A percentile compares a stretch with the other conserved stretches of the same genome.
phyloP scores from a whole-genome alignment of 208 protist genomes.

The Jaenimonas drosophilae region DNA sequence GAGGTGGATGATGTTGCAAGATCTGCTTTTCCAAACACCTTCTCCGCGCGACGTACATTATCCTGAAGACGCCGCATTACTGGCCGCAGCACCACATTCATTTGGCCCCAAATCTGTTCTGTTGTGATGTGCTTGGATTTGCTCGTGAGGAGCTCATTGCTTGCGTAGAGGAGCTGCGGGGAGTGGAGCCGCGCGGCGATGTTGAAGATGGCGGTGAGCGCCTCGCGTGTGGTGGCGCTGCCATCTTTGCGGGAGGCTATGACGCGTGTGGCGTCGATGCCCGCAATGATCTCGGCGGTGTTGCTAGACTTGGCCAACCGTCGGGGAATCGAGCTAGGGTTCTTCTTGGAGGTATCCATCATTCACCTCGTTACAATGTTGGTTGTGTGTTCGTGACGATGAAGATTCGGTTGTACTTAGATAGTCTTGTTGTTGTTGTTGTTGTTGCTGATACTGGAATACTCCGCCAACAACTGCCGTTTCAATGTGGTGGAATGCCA shows the following conservation, averaged over 20 bases:
- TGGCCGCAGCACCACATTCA: constrained; percentile 66
- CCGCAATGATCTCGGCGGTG: too few relatives aligned
- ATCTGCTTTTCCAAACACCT: constrained; percentile 13
- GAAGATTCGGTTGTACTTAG: too few relatives aligned
- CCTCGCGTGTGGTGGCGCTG: constrained; percentile 28
- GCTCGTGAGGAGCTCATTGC: constrained; percentile 46
- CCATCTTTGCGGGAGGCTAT: constrained; percentile 27
- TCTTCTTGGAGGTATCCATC: too few relatives aligned
- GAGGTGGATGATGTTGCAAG: background rate
- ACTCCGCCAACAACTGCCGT: too few relatives aligned
- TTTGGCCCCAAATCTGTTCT: constrained; percentile 86
- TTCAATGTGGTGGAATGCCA: too few relatives aligned
- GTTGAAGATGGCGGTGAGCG: constrained; percentile 58
- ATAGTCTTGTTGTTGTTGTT: too few relatives aligned
- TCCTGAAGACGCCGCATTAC: constrained; percentile 70
- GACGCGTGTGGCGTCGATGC: constrained; percentile 26
- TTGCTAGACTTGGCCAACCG: too few relatives aligned
- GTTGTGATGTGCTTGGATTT: constrained; percentile 49
- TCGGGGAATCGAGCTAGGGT: too few relatives aligned
- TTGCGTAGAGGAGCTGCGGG: constrained; percentile 42
- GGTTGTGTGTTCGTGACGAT: too few relatives aligned
- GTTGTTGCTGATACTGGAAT: too few relatives aligned
- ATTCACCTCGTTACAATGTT: too few relatives aligned
- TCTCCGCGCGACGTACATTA: constrained; percentile 38
- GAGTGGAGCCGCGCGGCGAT: constrained; percentile 74